Percentiles rank a stretch among this genome's conserved stretches.
phyloP scores from a whole-genome alignment of 257 asterid species.

The Solanum medicagineum region DNA sequence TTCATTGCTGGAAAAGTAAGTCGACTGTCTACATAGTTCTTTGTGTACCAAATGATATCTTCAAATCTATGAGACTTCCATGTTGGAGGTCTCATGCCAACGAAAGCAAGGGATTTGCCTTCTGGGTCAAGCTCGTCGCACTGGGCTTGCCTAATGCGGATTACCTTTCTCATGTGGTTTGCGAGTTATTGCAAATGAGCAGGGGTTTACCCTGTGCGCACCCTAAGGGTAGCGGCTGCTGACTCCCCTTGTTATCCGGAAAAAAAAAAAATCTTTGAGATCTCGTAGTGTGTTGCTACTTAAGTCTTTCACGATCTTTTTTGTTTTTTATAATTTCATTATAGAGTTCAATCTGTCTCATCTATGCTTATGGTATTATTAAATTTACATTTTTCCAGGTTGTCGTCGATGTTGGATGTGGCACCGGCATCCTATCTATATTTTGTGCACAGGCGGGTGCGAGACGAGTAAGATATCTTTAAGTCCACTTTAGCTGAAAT shows the following conservation, averaged over 20 bases:
- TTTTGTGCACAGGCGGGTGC: constrained; percentile 99
- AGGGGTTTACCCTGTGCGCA: no score
- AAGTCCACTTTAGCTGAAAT: not conserved
- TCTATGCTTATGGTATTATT: not conserved
- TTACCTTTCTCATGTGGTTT: no score
- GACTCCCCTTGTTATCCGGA: no score
- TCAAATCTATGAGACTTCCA: not conserved
- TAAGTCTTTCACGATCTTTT: not conserved
- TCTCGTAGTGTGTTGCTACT: not conserved
- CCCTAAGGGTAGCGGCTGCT: no score
- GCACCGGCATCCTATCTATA: constrained; percentile 97
- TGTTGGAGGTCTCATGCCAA: no score
- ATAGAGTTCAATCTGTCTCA: not conserved
- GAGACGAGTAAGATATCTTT: constrained; percentile 49
- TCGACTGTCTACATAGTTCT: not conserved
- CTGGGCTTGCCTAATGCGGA: no score
- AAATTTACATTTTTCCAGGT: constrained; percentile 40
- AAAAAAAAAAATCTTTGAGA: not conserved
- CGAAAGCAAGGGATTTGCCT: no score
- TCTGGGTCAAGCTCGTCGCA: no score
- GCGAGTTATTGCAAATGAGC: no score
- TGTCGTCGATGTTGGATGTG: constrained; percentile 98
- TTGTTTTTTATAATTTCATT: not conserved
- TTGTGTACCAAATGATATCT: not conserved
- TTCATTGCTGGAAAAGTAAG: constrained; percentile 87